phyloP scores from a whole-genome alignment of 257 asterid genomes.

The Verbena officinalis region DNA sequence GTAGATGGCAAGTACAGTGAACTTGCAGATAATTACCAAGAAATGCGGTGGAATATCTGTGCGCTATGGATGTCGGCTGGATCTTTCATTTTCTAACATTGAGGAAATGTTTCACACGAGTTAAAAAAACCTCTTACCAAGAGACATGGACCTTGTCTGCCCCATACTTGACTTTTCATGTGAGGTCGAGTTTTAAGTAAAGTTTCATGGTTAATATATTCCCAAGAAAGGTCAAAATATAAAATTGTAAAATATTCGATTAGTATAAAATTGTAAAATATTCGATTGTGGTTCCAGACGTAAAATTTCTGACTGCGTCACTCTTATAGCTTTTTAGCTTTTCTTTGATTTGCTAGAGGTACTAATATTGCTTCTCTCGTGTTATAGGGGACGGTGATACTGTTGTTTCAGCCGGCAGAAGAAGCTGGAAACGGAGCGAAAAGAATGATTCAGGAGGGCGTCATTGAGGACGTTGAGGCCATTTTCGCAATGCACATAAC shows the following conservation, averaged over 20 bases:
- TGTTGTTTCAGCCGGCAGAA: conserved; percentile 93
- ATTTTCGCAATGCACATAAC: conserved; percentile 82
- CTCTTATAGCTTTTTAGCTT: not conserved
- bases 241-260: too few species aligned
- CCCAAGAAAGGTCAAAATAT: too few species aligned
- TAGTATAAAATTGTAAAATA: too few species aligned
- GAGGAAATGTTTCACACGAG: not conserved
- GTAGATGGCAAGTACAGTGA: conserved; percentile 9
- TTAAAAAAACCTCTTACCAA: not conserved
- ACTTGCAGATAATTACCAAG: not conserved
- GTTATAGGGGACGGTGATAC: conserved; percentile 78
- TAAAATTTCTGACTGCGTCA: too few species aligned
- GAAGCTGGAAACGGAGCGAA: conserved; percentile 98
- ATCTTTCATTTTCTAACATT: conserved; percentile 23
- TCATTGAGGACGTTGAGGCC: conserved; percentile 76
- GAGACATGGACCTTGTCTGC: conserved; percentile 28
- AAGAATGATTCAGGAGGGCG: conserved; percentile 78
- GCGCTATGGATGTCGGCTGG: not conserved
- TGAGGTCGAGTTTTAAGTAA: not conserved
- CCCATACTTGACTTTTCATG: not conserved
- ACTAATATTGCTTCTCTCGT: conserved; percentile 7
- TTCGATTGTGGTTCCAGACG: too few species aligned
- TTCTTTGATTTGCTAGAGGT: not conserved
- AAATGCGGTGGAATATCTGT: conserved; percentile 5
- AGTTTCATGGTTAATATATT: too few species aligned